Evolutionary conservation across 2,329 filamentous ascomycete genomes (phyloP).

Genomic region (Periglandula ipomoeae): DNA sequence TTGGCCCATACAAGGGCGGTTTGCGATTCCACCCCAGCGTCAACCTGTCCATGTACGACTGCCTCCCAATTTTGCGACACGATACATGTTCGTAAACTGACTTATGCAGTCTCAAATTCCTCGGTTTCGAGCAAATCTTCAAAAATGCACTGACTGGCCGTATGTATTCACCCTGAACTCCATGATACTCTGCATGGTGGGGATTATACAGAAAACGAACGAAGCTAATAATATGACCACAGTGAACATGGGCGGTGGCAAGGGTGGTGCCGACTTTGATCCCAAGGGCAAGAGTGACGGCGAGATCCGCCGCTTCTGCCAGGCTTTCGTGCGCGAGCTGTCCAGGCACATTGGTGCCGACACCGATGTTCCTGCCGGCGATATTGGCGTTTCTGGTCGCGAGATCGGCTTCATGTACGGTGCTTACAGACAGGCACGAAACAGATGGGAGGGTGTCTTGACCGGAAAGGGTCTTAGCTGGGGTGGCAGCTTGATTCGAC

Average conservation of each 20-base stretch:
- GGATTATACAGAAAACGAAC: too few relatives aligned
- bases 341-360: constrained; percentile 93
- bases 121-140: constrained; percentile 99
- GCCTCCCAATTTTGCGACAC: neutral
- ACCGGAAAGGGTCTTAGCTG: constrained; percentile 91
- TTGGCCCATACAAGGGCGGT: constrained; percentile 97
- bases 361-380: constrained; percentile 92
- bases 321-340: constrained; percentile 91
- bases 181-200: too few relatives aligned
- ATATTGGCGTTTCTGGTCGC: constrained; percentile 86
- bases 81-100: neutral
- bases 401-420: constrained; percentile 96
- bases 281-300: constrained; percentile 97
- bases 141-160: constrained; percentile 96
- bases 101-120: constrained; percentile 68
- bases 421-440: constrained; percentile 78
- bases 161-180: constrained; percentile 43
- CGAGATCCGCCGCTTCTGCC: constrained; percentile 96
- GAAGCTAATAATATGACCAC: neutral
- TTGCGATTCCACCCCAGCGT: constrained; percentile 89
- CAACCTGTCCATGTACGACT: constrained; percentile 54
- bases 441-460: constrained; percentile 91
- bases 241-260: constrained; percentile 81
- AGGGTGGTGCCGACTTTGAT: constrained; percentile 97
- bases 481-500: constrained; percentile 90